These are phyloP conservation scores for Candida ponderosae DNA, from an alignment of 805 yeast species.

Conservation along the genomic window DNA sequence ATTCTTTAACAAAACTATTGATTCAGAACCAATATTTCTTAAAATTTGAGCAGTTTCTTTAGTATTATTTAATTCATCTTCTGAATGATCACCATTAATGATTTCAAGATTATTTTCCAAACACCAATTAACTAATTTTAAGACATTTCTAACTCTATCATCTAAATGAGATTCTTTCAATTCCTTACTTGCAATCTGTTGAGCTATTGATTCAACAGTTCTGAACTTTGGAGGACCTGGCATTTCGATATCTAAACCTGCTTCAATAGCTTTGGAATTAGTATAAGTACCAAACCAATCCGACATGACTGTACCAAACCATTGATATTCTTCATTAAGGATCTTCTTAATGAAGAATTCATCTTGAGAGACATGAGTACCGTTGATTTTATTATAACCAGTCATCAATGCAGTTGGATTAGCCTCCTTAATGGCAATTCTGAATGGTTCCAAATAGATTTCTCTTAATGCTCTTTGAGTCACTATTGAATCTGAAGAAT, in stretches of 20 bases:
- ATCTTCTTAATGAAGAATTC: constrained; percentile 34
- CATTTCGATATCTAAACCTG: constrained; percentile 60
- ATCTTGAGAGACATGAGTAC: constrained; percentile 46
- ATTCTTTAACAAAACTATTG: constrained; percentile 51
- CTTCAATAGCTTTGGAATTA: constrained; percentile 35
- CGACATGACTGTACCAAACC: constrained; percentile 48
- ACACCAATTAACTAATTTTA: constrained; percentile 40
- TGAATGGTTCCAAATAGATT: constrained; percentile 56
- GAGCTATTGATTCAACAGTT: constrained; percentile 27
- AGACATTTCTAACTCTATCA: constrained; percentile 40
- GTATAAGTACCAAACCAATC: constrained; percentile 61
- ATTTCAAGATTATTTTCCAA: constrained; percentile 25
- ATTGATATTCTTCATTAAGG: constrained; percentile 49
- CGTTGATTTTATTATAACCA: constrained; percentile 56
- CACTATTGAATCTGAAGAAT: constrained; percentile 37
- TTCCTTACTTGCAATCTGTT: constrained; percentile 34
- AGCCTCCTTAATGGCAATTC: constrained; percentile 44
- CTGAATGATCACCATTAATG: constrained; percentile 10
- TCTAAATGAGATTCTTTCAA: constrained; percentile 32
- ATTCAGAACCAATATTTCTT: constrained; percentile 38
- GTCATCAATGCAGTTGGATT: constrained; percentile 54
- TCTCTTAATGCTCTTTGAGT: constrained; percentile 59
- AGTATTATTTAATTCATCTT: constrained; percentile 30
- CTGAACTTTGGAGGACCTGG: constrained; percentile 54
- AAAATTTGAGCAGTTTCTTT: constrained; percentile 36